A percentile compares a stretch with the other conserved stretches of the same genome.
Evolutionary conservation across 345 rosid genomes (phyloP).

Genomic region (Eucalyptus urophylla): DNA sequence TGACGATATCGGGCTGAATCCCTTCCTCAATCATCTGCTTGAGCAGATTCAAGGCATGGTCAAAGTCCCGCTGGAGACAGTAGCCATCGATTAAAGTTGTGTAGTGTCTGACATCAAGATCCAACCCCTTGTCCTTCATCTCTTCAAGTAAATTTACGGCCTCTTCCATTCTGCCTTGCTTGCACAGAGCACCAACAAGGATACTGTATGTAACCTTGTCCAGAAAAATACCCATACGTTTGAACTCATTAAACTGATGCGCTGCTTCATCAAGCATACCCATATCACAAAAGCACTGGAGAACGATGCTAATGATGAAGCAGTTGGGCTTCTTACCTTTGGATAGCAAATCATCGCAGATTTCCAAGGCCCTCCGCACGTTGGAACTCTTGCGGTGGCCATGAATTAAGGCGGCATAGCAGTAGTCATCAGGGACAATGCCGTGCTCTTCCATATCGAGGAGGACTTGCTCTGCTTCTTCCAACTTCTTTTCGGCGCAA

Average conservation of each 20-base stretch:
- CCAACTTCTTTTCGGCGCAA: conserved; percentile 41
- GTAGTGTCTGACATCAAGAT: conserved; percentile 50
- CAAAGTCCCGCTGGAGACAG: conserved; percentile 30
- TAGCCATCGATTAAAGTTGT: conserved; percentile 61
- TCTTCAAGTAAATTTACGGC: conserved; percentile 34
- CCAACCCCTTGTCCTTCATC: conserved; percentile 38
- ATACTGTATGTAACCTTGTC: conserved; percentile 52
- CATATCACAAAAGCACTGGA: conserved; percentile 38
- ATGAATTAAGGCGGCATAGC: conserved; percentile 28
- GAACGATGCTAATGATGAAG: conserved; percentile 36
- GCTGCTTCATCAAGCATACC: conserved; percentile 22
- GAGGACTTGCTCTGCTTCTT: conserved; percentile 40
- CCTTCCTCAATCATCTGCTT: conserved; percentile 40
- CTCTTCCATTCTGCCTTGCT: conserved; percentile 46
- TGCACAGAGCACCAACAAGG: conserved; percentile 42
- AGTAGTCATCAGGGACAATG: conserved; percentile 25
- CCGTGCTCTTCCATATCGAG: conserved; percentile 33
- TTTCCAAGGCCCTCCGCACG: conserved; percentile 26
- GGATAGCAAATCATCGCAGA: conserved; percentile 26
- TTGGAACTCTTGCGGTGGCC: conserved; percentile 31
- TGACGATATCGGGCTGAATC: conserved; percentile 32
- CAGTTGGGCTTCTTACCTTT: conserved; percentile 49
- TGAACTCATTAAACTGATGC: conserved; percentile 10
- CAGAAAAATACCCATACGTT: conserved; percentile 18
- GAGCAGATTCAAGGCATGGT: conserved; percentile 35